phyloP scores from a whole-genome alignment of 306 rosid species.

The Ochetophila trinervis region DNA sequence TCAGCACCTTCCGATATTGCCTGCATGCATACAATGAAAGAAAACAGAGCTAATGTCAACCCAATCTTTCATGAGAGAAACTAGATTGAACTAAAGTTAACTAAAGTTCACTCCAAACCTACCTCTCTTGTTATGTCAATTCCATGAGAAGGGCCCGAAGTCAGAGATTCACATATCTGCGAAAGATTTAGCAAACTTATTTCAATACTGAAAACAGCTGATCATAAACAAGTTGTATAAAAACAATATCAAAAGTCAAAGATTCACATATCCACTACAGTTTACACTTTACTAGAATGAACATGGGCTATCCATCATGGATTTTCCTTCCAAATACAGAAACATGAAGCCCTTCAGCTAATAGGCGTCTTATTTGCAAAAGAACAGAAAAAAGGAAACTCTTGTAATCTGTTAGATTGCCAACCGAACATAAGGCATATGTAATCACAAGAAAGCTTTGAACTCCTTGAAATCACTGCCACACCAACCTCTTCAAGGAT shows the following conservation, averaged over 20 bases:
- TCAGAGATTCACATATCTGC: constrained; percentile 82
- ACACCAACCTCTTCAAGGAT: neutral
- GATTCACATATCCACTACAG: neutral
- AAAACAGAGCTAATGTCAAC: constrained; percentile 11
- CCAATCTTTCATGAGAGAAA: constrained; percentile 1
- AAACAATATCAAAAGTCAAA: neutral
- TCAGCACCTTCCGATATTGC: constrained; percentile 90
- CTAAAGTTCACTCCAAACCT: constrained; percentile 26
- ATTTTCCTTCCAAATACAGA: too few relatives aligned
- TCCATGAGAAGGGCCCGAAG: constrained; percentile 93
- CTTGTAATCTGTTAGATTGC: too few relatives aligned
- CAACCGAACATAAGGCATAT: too few relatives aligned
- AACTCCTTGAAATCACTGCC: too few relatives aligned
- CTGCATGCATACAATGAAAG: constrained; percentile 44
- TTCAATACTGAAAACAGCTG: constrained; percentile 5
- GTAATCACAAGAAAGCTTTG: too few relatives aligned
- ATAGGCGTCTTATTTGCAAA: too few relatives aligned
- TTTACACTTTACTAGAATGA: too few relatives aligned
- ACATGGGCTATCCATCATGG: too few relatives aligned
- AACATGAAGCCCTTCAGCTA: too few relatives aligned
- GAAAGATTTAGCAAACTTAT: constrained; percentile 13
- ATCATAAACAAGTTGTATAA: constrained; percentile 28
- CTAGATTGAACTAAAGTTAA: constrained; percentile 19
- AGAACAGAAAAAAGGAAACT: too few relatives aligned
- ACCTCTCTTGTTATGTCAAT: constrained; percentile 94